A percentile compares a stretch with the other conserved stretches of the same genome.
Evolutionary conservation across 2,329 filamentous ascomycete species (phyloP).

Genomic region (Aspergillus pseudonomiae): DNA sequence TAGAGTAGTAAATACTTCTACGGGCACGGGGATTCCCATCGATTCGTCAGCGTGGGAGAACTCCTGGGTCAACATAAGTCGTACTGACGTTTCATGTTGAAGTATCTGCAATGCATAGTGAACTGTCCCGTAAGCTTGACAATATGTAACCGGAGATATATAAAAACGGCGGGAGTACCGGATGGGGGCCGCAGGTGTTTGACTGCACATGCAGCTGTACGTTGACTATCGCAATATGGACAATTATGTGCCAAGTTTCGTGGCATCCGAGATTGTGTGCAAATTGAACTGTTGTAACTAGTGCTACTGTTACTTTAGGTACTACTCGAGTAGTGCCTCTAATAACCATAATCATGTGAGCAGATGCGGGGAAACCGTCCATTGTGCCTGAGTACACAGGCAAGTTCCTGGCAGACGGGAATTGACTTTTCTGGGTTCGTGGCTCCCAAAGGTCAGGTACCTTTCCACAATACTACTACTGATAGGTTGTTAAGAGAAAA

Average conservation of each 20-base stretch:
- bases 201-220: background rate
- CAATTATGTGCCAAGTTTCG: background rate
- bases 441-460: background rate
- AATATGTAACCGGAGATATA: background rate
- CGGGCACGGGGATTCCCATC: background rate
- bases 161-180: background rate
- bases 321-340: background rate
- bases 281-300: background rate
- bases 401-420: background rate
- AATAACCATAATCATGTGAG: background rate
- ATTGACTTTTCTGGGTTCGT: conserved; percentile 2
- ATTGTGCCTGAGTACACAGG: background rate
- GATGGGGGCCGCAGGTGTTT: background rate
- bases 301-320: background rate
- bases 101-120: conserved; percentile 6
- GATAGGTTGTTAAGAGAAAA: background rate
- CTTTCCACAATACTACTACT: background rate
- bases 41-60: background rate
- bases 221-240: background rate
- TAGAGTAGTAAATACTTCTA: background rate
- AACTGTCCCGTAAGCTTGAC: background rate
- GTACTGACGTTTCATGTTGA: conserved; percentile 8
- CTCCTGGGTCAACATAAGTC: background rate
- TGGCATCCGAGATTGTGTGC: background rate
- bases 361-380: background rate